Evolutionary conservation across 208 protist species (phyloP), one percentile per base, ranked within the genome.

Genomic region (Acanthamoeba lenticulata): DNA sequence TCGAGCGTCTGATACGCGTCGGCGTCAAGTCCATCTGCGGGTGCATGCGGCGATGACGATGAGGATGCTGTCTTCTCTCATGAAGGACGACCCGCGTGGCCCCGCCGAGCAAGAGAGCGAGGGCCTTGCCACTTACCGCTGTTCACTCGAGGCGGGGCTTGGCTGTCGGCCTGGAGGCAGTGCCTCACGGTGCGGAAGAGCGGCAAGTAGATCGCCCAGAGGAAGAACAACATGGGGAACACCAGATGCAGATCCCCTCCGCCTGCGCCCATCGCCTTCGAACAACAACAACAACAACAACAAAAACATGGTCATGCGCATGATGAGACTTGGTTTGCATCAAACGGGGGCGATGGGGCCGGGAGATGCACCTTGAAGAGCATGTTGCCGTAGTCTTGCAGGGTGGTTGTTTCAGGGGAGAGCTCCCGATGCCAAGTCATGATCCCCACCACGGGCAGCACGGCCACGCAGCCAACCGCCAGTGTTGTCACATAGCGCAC

Each of bases 1-100:
- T 85, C 42, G 27, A 85, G 74, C 44, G 74, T 85, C 4, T 85
- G 49, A 42, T 85, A 85, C 42, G 27, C 55, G 74, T 85, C 74
- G 44, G 55, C 15, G 36, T 85, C 74, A 11, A 85, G n/a, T 7
- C 74, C 74, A 24, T n/a, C 36, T 38, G 7, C 65, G 2, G 19
- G 57, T 19, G 19, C 47, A 52, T 24, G 24, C 36, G 19, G 69
- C 15, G 27, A 45, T 40, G 27, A 45, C 29, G 15, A 32, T 29
- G 11, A 52, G 72, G 27, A 83, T 47, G 38, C 17, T 17, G 72
- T n/a, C n/a, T n/a, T n/a, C n/a, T n/a, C n/a, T n/a, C n/a, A n/a
- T n/a, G n/a, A n/a, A n/a, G n/a, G n/a, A n/a, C n/a, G n/a, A n/a
- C n/a, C n/a, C n/a, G n/a, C n/a, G n/a, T n/a, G n/a, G n/a, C n/a